Evolutionary conservation across 2,329 filamentous ascomycete species (phyloP), one percentile per base, ranked within the genome.

Genomic region (Verticillium nonalfalfae): DNA sequence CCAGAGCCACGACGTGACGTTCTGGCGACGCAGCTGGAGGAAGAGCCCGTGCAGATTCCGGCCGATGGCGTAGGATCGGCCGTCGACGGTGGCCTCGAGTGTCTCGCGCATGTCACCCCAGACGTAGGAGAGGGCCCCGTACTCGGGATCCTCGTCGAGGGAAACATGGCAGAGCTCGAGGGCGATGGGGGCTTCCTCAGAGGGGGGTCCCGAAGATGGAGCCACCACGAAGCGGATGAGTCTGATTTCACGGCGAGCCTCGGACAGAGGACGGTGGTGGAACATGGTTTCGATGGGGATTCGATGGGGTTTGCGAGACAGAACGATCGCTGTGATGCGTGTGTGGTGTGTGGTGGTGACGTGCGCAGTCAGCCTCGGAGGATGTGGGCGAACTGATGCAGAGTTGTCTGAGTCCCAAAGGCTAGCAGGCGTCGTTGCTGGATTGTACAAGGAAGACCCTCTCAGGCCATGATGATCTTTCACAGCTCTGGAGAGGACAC

Each of bases 81-180:
- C 57, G 2, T 68, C 60, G 50, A 68, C 38, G 0, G 7, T 15
- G 5, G 68, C 40, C 1, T 60, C 18, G 1, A 45, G 10, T 0
- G 59, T 21, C 33, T 58, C 56, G 2, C 57, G 18, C 15, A 52
- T 18, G 18, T 62, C 54, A 1, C 63, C 68, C 68, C 67, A 67
- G 35, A 63, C 62, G 26, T 69, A 68, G 1, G 68, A 70, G 0
- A 69, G 60, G 0, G 68, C 66, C 2, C 58, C 55, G 38, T 67
- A 70, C 1, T 35, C 18, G 1, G 59, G 34, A 15, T 14, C 18
- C 1, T 60, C 58, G 18, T 61, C 58, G 15, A 56, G 34, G 1
- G 63, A 58, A 3, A 57, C 63, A n/a, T 65, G 61, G 0, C 55
- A 55, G 7, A 67, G 60, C 7, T 67, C 59, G 4, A 69, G 62